phyloP scores from a whole-genome alignment of 176 grass and related monocot species.

The Eleusine indica region DNA sequence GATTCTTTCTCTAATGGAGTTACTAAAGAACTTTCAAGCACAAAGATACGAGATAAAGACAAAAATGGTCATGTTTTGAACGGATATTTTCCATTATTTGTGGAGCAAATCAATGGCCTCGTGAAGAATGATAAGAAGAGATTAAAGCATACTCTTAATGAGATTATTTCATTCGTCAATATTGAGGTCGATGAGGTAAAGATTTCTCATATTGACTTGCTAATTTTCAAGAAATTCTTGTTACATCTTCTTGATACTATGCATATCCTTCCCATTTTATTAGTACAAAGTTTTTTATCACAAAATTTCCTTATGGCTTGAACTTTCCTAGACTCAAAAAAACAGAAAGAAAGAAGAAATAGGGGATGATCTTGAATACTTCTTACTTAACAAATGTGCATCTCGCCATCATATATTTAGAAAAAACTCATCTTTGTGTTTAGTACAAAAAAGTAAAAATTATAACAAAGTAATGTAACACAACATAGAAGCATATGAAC shows the following conservation, averaged over 20 bases:
- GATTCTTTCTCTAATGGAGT: not conserved
- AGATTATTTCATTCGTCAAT: conserved; percentile 5
- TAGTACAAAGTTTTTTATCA: not conserved
- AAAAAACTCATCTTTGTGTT: no score
- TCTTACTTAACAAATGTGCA: no score
- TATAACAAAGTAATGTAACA: no score
- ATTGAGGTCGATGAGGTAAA: conserved; percentile 39
- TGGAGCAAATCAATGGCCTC: conserved; percentile 19
- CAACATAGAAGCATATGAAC: no score
- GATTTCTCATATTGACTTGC: not conserved
- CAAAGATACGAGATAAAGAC: not conserved
- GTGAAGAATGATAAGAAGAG: conserved; percentile 18
- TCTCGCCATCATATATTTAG: no score
- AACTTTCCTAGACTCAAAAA: not conserved
- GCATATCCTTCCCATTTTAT: not conserved
- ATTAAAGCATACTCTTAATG: conserved; percentile 36
- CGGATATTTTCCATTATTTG: conserved; percentile 14
- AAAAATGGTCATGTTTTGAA: not conserved
- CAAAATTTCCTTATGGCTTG: not conserved
- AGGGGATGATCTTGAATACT: not conserved
- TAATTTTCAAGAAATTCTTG: not conserved
- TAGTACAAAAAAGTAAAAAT: no score
- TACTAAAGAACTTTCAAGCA: not conserved
- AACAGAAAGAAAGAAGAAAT: no score
- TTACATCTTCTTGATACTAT: not conserved